phyloP scores from a whole-genome alignment of 73 alveolate species.

The Stentor coeruleus region DNA sequence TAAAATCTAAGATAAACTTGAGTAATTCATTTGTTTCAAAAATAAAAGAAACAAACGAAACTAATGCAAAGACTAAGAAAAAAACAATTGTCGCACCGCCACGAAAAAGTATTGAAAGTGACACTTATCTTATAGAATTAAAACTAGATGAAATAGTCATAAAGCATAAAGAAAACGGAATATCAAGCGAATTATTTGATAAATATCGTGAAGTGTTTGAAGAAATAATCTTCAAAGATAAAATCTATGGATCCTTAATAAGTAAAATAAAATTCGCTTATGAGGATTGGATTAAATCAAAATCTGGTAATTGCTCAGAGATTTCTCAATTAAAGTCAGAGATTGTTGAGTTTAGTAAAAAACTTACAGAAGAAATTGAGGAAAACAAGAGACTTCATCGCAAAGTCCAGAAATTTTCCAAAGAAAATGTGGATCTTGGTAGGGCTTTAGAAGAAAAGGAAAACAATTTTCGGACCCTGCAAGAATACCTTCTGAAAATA shows the following conservation, averaged over 20 bases:
- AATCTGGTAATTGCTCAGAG: neutral
- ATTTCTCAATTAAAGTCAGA: neutral
- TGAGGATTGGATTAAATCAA: neutral
- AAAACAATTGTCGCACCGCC: neutral
- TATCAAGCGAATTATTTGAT: neutral
- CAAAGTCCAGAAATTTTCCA: slow-evolving; percentile 13
- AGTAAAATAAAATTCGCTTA: neutral
- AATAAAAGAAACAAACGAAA: neutral
- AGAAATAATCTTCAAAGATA: neutral
- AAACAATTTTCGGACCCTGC: neutral
- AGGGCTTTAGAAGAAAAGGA: neutral
- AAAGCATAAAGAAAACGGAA: neutral
- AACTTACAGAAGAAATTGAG: neutral
- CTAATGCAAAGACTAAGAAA: neutral
- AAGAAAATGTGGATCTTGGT: slow-evolving; percentile 1
- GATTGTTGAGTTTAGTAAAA: neutral
- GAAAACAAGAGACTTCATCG: neutral
- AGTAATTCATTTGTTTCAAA: neutral
- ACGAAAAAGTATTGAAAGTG: neutral
- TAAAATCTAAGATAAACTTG: neutral
- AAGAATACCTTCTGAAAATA: neutral
- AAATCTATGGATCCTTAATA: neutral
- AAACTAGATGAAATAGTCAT: neutral
- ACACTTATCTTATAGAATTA: neutral
- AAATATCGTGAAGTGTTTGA: neutral